Conservation (phyloP, 495 filamentous ascomycete genomes). For the Tuber umbilicatum region DNA sequence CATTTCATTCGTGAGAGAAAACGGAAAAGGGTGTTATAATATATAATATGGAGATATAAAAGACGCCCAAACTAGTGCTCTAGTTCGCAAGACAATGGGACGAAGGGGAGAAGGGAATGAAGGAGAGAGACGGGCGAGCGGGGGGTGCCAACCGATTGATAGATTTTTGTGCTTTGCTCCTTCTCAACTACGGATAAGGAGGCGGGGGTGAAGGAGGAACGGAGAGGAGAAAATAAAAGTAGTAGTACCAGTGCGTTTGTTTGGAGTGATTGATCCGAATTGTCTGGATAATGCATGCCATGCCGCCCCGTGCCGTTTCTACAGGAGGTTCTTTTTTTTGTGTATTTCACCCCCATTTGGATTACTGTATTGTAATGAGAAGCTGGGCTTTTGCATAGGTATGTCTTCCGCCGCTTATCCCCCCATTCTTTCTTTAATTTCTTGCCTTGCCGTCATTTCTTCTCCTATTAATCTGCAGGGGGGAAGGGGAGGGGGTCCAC, state of each 20-base stretch:
- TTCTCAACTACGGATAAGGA: background rate
- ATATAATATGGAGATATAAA: background rate
- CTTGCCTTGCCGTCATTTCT: background rate
- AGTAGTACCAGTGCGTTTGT: background rate
- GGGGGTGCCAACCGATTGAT: background rate
- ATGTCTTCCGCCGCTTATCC: constrained; percentile 18
- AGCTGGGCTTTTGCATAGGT: constrained; percentile 27
- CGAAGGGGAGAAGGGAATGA: too few species aligned
- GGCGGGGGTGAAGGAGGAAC: background rate
- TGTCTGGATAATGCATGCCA: constrained; percentile 26
- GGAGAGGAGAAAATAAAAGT: background rate
- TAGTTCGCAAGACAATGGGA: background rate
- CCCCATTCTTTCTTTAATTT: constrained; percentile 9
- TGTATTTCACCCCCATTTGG: background rate
- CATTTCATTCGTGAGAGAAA: background rate
- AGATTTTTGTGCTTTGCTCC: background rate
- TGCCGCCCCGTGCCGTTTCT: constrained; percentile 20
- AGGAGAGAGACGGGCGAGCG: background rate
- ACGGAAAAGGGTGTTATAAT: background rate
- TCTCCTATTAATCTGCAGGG: constrained; percentile 18
- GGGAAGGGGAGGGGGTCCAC: constrained; percentile 4
- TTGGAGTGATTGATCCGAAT: constrained; percentile 15
- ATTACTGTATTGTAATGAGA: constrained; percentile 3
- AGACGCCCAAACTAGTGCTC: background rate
- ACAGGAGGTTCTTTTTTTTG: background rate